Percentiles rank a stretch among this genome's conserved stretches.
Evolutionary conservation across 805 yeast species (phyloP).

Genomic region (Metschnikowia lunata): DNA sequence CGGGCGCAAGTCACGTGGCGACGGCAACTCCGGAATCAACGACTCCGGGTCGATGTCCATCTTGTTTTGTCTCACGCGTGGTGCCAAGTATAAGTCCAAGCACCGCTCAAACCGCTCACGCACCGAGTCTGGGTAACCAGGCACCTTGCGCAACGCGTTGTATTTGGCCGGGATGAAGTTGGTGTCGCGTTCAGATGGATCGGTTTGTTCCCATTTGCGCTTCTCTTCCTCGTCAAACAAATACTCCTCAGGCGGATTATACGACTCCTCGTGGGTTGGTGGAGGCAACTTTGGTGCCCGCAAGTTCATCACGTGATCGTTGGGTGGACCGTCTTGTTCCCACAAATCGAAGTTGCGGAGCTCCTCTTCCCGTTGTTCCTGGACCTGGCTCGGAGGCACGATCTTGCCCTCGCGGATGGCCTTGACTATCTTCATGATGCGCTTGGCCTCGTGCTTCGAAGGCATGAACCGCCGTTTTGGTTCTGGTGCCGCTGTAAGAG

Average conservation of each 20-base stretch:
- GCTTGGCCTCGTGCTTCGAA: constrained; percentile 92
- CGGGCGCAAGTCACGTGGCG: constrained; percentile 94
- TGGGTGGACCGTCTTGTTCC: constrained; percentile 50
- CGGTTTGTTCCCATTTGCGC: constrained; percentile 62
- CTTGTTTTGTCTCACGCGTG: constrained; percentile 88
- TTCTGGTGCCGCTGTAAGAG: constrained; percentile 89
- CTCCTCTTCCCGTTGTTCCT: constrained; percentile 49
- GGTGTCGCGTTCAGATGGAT: constrained; percentile 72
- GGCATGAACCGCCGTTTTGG: constrained; percentile 97
- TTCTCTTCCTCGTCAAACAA: constrained; percentile 74
- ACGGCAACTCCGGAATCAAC: constrained; percentile 91
- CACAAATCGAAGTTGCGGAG: constrained; percentile 71
- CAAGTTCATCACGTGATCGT: constrained; percentile 83
- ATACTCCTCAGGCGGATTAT: constrained; percentile 97
- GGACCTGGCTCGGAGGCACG: constrained; percentile 62
- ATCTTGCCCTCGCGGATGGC: constrained; percentile 97
- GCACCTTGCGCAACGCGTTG: constrained; percentile 81
- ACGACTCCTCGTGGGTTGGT: constrained; percentile 94
- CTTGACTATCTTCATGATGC: constrained; percentile 91
- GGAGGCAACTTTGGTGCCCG: constrained; percentile 95
- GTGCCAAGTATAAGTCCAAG: constrained; percentile 90
- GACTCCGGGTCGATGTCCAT: constrained; percentile 94
- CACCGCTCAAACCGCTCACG: constrained; percentile 93
- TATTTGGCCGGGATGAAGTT: constrained; percentile 81
- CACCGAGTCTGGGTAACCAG: constrained; percentile 81